A percentile compares a stretch with the other conserved stretches of the same genome.
These are phyloP conservation scores for Trichosanthes cucumerina DNA, from an alignment of 306 rosid genomes.

Conservation along the genomic window DNA sequence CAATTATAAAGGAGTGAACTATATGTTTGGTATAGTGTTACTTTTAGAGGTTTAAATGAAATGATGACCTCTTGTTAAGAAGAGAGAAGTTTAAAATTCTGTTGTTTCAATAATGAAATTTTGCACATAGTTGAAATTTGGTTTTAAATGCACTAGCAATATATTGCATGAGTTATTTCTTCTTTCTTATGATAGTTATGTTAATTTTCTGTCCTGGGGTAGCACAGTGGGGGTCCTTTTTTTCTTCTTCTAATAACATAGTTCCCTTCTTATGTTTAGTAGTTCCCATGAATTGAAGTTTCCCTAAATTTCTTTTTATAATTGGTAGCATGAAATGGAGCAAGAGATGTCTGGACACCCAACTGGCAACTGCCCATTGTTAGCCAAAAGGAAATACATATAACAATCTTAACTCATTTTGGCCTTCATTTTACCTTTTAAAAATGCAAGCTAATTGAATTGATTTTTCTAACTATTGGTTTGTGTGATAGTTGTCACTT, in stretches of 20 bases:
- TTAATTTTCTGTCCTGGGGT: background rate
- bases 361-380: background rate
- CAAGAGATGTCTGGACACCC: background rate
- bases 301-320: background rate
- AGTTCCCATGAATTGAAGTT: background rate
- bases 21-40: too few species aligned
- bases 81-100: too few species aligned
- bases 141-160: background rate
- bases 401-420: too few species aligned
- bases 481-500: too few species aligned
- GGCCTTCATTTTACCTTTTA: too few species aligned
- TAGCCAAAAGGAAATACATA: background rate
- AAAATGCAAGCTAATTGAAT: too few species aligned
- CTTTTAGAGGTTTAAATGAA: too few species aligned
- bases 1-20: too few species aligned
- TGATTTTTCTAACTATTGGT: too few species aligned
- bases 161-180: background rate
- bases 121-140: background rate
- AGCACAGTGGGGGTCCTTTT: background rate
- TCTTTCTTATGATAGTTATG: background rate
- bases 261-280: constrained; percentile 1
- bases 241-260: background rate
- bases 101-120: too few species aligned
- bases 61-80: too few species aligned
- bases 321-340: background rate